Base-by-base conservation (phyloP, 73 alveolate genomes). In the Paramecium sonneborni region DNA sequence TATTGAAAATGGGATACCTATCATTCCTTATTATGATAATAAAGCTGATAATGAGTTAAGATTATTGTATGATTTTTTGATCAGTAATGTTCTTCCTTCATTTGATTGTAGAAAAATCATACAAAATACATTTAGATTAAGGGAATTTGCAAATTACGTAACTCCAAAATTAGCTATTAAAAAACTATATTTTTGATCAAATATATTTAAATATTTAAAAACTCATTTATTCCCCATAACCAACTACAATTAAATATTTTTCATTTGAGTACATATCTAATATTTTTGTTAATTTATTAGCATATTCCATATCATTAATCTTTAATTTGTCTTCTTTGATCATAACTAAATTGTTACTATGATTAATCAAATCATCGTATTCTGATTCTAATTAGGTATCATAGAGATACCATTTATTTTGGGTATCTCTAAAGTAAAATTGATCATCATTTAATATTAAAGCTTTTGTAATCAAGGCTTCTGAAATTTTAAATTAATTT, bases 1-100 rank as follows among this genome's bases (percentile, higher is more conserved):
- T 84, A 88, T 96, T 48, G 96, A 95, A 56, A 96, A 96, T 92
- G 99, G 99, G 34, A 96, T 96, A 37, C 99, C 99, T 3, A 96
- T 96, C 8, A 96, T 96, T 39, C 98, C 99, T 15, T 96, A 92
- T 93, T 92, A 90, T 94, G 99, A 96, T 55, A 95, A 95, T 24
- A 96, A 94, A 87, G 97, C 88, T 44, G 99, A 96, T 86, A 94
- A 69, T 76, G 94, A 74, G 20, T 37, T 74, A 37, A 74, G 12
- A 74, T 37, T 32, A 34, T 37, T 74, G 32, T 74, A 74, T 74
- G 87, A 74, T 24, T 74, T 74, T 74, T 28, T 74, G 58, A 39
- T 74, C 44, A 35, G 68, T 37, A 32, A 74, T 74, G 87, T 74
- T 37, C 58, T 74, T 34, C 87, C 87, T 37, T 32, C 87, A 74